These are phyloP conservation scores for Mycosarcoma maydis DNA, from an alignment of 1,284 basidiomycete genomes.

Conservation along the genomic window DNA sequence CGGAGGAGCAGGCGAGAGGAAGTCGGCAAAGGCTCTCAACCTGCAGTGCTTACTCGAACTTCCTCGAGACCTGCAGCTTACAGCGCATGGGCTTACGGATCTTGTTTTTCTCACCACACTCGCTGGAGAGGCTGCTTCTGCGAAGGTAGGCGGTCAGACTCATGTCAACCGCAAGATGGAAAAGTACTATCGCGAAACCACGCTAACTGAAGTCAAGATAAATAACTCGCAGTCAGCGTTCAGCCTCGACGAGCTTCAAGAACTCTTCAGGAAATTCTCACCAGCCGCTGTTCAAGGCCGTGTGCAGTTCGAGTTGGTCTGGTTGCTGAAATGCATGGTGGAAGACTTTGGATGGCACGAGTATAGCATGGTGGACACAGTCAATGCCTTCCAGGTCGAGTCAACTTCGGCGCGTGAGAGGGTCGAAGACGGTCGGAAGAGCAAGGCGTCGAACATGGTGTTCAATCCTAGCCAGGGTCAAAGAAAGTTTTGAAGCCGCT, in stretches of 20 bases:
- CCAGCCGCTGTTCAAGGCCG: neutral
- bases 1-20: conserved; percentile 5
- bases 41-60: neutral
- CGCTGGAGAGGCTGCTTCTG: conserved; percentile 1
- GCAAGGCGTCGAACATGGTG: conserved; percentile 29
- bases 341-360: conserved; percentile 27
- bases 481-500: conserved; percentile 25
- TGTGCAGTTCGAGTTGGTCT: conserved; percentile 23
- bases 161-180: conserved; percentile 1
- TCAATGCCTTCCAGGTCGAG: conserved; percentile 17
- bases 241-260: conserved; percentile 7
- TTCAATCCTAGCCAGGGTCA: conserved; percentile 20
- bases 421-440: conserved; percentile 18
- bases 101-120: conserved; percentile 20
- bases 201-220: conserved; percentile 26
- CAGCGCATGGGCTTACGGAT: conserved; percentile 29
- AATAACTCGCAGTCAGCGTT: conserved; percentile 14
- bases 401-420: conserved; percentile 13
- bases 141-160: neutral
- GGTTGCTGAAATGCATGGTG: conserved; percentile 17
- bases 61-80: conserved; percentile 8
- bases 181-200: conserved; percentile 16
- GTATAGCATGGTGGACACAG: conserved; percentile 8
- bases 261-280: neutral
- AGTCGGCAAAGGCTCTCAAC: neutral